Percentiles rank a stretch among this genome's conserved stretches.
Evolutionary conservation across 306 rosid genomes (phyloP).

Genomic region (Rubus parviflorus): DNA sequence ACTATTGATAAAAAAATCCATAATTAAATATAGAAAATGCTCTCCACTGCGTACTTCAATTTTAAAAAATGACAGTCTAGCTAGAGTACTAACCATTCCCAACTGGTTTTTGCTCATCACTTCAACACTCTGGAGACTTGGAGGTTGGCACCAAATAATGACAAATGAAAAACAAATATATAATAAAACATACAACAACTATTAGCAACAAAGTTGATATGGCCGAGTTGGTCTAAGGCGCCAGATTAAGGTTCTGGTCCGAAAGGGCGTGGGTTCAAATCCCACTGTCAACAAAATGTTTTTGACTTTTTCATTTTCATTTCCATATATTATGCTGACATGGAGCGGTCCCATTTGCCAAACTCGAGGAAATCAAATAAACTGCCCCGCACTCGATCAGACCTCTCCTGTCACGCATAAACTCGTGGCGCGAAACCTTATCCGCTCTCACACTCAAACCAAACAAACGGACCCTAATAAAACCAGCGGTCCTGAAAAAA

Average conservation of each 20-base stretch:
- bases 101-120: too few species aligned
- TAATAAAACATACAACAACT: too few species aligned
- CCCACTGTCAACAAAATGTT: constrained; percentile 36
- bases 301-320: too few species aligned
- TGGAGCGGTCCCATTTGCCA: not conserved
- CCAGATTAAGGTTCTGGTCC: constrained; percentile 41
- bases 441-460: not conserved
- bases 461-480: not conserved
- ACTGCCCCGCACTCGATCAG: not conserved
- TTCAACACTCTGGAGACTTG: too few species aligned
- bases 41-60: too few species aligned
- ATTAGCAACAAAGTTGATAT: constrained; percentile 28
- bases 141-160: too few species aligned
- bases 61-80: too few species aligned
- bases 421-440: constrained; percentile 36
- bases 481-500: not conserved
- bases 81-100: too few species aligned
- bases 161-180: too few species aligned
- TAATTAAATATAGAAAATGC: too few species aligned
- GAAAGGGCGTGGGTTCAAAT: constrained; percentile 43
- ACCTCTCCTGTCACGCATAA: not conserved
- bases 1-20: too few species aligned
- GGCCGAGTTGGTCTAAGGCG: constrained; percentile 36
- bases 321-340: not conserved
- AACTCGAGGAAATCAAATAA: not conserved